Percentiles rank a stretch among this genome's conserved stretches.
Evolutionary conservation across 805 yeast species (phyloP).

Genomic region (Candida chilensis): DNA sequence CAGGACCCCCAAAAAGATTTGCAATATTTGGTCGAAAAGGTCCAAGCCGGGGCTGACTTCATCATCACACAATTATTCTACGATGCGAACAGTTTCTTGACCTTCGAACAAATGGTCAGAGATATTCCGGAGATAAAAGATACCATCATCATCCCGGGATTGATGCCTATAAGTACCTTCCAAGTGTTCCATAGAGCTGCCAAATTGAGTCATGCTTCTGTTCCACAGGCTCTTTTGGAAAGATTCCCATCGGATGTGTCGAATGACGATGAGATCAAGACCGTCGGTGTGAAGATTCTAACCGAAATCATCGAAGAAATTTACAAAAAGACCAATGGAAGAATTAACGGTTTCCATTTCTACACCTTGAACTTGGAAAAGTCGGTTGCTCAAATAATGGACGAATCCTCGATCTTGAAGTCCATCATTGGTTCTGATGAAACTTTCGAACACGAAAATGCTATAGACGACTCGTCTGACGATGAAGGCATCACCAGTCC

Average conservation of each 20-base stretch:
- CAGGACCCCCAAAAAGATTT: conserved; percentile 67
- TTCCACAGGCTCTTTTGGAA: conserved; percentile 49
- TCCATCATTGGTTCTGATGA: conserved; percentile 32
- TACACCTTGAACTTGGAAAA: conserved; percentile 90
- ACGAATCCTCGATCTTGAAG: conserved; percentile 42
- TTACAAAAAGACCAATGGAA: conserved; percentile 39
- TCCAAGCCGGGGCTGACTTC: conserved; percentile 92
- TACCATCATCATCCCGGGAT: conserved; percentile 71
- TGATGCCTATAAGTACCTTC: conserved; percentile 87
- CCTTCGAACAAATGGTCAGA: conserved; percentile 49
- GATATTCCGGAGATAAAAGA: conserved; percentile 26
- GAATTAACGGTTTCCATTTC: conserved; percentile 82
- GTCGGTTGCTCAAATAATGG: conserved; percentile 79
- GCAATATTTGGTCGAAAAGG: conserved; percentile 74
- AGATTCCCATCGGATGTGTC: conserved; percentile 48
- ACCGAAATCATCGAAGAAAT: conserved; percentile 55
- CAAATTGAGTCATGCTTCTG: conserved; percentile 78
- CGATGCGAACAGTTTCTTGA: conserved; percentile 70
- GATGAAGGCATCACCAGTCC: conserved; percentile 7
- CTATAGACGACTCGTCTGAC: conserved; percentile 29
- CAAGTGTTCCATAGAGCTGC: conserved; percentile 80
- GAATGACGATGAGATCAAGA: conserved; percentile 71
- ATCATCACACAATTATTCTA: conserved; percentile 87
- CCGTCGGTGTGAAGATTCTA: conserved; percentile 71
- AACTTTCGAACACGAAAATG: conserved; percentile 19